Evolutionary conservation across 371 early-diverging fungal genomes (phyloP).

Genomic region (Apophysomyces trapeziformis): DNA sequence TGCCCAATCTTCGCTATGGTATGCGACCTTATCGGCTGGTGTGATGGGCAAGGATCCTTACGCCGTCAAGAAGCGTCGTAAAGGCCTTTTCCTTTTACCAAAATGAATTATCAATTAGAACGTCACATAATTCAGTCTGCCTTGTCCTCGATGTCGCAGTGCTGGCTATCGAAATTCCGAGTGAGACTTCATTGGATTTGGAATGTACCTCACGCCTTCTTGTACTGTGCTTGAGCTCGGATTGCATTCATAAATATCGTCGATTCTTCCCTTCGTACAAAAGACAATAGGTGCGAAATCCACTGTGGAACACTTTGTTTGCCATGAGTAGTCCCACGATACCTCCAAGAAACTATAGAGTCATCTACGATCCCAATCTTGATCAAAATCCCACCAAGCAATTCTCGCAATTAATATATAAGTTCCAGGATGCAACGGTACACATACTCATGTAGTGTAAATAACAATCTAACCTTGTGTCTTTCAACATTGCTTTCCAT

Average conservation of each 20-base stretch:
- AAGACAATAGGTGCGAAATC: background rate
- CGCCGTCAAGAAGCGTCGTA: no score
- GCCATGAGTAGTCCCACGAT: slow-evolving; percentile 1
- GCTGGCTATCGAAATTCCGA: no score
- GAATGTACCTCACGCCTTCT: slow-evolving; percentile 4
- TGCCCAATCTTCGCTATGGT: no score
- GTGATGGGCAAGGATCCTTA: no score
- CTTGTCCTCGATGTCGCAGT: no score
- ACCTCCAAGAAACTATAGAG: slow-evolving; percentile 5
- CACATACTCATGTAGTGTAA: background rate
- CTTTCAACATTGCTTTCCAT: background rate
- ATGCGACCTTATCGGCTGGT: no score
- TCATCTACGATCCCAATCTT: slow-evolving; percentile 6
- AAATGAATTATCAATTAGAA: no score
- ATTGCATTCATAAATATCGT: background rate
- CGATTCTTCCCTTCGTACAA: background rate
- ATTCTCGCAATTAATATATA: background rate
- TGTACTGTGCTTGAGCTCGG: background rate
- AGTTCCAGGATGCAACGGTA: background rate
- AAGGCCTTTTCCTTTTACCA: no score
- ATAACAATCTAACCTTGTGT: background rate
- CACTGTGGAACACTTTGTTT: background rate
- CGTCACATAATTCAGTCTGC: no score
- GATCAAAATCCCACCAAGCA: slow-evolving; percentile 1
- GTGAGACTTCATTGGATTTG: slow-evolving; percentile 1